Evolutionary conservation across 306 rosid genomes (phyloP).

Genomic region (Rosa multiflora): DNA sequence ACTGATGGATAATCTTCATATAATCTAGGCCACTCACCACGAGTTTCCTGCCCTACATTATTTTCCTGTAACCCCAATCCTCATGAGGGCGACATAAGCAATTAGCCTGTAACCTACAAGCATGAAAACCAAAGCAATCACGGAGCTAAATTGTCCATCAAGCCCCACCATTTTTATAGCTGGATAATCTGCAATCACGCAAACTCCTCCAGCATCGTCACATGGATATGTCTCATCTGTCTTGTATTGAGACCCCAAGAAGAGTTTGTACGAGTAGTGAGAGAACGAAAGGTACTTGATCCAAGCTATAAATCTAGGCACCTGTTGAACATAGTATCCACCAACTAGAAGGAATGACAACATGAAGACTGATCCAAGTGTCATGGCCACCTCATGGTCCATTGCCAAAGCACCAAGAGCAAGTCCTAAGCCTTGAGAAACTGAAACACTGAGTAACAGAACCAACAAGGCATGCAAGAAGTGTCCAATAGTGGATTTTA

Average conservation of each 20-base stretch:
- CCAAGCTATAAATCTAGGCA: conserved; percentile 62
- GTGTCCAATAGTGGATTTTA: conserved; percentile 25
- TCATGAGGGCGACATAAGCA: conserved; percentile 65
- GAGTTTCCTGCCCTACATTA: neutral
- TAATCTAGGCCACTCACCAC: neutral
- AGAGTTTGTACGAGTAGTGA: conserved; percentile 47
- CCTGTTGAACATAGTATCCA: conserved; percentile 58
- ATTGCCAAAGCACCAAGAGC: conserved; percentile 60
- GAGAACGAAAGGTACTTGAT: conserved; percentile 48
- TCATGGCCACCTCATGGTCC: conserved; percentile 53
- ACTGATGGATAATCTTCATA: neutral
- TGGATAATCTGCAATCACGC: conserved; percentile 40
- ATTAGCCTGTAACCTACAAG: conserved; percentile 54
- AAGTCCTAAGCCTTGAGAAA: conserved; percentile 64
- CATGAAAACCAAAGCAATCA: conserved; percentile 48
- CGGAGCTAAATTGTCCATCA: conserved; percentile 28
- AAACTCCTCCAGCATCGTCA: conserved; percentile 7
- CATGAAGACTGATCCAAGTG: conserved; percentile 61
- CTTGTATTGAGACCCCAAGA: conserved; percentile 55
- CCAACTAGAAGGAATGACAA: conserved; percentile 47
- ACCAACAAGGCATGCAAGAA: conserved; percentile 34
- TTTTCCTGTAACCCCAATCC: conserved; percentile 46
- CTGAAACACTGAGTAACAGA: conserved; percentile 48
- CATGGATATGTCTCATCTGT: conserved; percentile 50
- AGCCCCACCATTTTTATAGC: conserved; percentile 48